Base-by-base conservation (phyloP, 805 yeast genomes). In the Metschnikowia corniflorae region DNA sequence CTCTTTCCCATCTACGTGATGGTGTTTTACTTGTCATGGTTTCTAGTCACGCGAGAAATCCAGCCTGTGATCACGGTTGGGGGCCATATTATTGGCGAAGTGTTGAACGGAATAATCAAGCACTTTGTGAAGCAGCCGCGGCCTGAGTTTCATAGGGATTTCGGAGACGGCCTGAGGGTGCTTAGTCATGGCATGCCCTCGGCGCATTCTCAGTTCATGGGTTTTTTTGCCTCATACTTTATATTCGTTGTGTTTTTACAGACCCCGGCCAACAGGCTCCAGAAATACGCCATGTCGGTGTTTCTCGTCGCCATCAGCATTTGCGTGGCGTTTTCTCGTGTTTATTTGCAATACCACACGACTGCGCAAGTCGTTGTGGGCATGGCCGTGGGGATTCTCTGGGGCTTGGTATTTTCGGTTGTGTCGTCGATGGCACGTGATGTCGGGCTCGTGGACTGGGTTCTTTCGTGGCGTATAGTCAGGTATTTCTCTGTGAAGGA, bases 191-290 rank as follows among this genome's bases (percentile, higher is more conserved):
- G 98, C 0, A 91, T 91, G 97, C 98, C 98, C 0, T 80, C 89
- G 35, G 96, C 98, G 1, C 98, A 91, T 60, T 79, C 96, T 0
- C 98, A 91, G 62, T 93, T 89, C 59, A 84, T 91, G 88, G 94
- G 95, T 2, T 93, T 79, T 55, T 79, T 83, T 45, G 72, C 77
- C n/a, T 65, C 73, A 6, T 84, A 80, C 54, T 63, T 71, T 43
- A 49, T 69, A 2, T 67, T 83, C 40, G 72, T 39, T 37, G 60
- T 58, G 47, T 57, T 45, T 62, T 71, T 53, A 63, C 77, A 77
- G 58, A 63, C 44, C 54, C 50, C 50, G 3, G 27, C 36, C 26
- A 13, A 22, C 20, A 20, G 15, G 5, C 3, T 9, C 14, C 31
- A 27, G 7, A 69, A 65, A 37, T 3, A 29, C 4, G 13, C 31